A percentile compares a stretch with the other conserved stretches of the same genome.
Evolutionary conservation across 805 yeast species (phyloP).

Genomic region (fission yeast (Schizosaccharomyces pombe)): DNA sequence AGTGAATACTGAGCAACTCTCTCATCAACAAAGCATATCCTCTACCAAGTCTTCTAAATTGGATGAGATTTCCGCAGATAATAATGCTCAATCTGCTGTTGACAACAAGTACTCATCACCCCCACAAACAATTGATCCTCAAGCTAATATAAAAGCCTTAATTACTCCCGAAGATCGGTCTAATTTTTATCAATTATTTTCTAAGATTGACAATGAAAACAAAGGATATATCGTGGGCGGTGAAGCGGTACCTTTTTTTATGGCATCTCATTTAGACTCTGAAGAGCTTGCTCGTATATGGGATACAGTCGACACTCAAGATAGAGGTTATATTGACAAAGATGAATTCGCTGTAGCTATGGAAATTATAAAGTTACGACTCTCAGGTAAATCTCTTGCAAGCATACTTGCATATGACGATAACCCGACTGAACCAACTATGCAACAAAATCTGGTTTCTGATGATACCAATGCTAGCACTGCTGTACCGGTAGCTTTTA

Average conservation of each 20-base stretch:
- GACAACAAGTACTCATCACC: neutral
- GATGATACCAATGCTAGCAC: no score
- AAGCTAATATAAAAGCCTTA: neutral
- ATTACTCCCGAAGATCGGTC: neutral
- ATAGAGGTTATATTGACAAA: conserved; percentile 56
- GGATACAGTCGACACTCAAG: conserved; percentile 82
- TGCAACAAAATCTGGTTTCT: no score
- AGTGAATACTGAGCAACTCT: neutral
- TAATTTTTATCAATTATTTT: neutral
- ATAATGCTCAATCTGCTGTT: neutral
- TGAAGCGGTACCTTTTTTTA: conserved; percentile 69
- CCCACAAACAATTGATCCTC: neutral
- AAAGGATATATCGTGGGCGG: conserved; percentile 45
- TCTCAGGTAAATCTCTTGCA: conserved; percentile 47
- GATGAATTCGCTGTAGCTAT: conserved; percentile 82
- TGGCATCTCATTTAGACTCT: conserved; percentile 68
- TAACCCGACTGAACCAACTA: no score
- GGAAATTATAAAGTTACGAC: conserved; percentile 67
- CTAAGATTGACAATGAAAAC: conserved; percentile 9
- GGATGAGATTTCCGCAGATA: neutral
- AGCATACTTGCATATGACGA: neutral
- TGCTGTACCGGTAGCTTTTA: no score
- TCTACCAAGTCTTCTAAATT: neutral
- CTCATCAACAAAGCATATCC: no score
- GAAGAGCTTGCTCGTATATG: conserved; percentile 70